Evolutionary conservation across 139 green algal genomes (phyloP), one percentile per base, ranked within the genome.

Genomic region (Microglena sp.): DNA sequence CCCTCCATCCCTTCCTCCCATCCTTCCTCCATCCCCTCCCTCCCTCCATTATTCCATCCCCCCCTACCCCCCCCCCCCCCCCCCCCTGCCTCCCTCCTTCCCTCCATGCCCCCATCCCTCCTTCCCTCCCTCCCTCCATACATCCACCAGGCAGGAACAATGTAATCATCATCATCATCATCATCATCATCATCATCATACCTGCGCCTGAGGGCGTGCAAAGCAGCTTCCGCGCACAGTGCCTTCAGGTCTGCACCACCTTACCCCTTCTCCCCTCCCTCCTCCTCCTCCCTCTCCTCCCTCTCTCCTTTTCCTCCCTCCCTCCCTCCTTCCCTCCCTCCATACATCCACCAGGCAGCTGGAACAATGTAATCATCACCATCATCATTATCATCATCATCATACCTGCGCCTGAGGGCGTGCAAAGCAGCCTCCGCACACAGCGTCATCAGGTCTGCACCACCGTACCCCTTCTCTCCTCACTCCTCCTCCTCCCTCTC

Each of bases 241-340:
- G 53, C 53, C 53, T 50, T 65, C 18, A 29, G 21, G 24, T 53
- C 59, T 24, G 33, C 8, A n/a, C 36, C 27, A 8, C 8, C 15
- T 3, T 27, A 43, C 45, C 1, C 18, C 45, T 33, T n/a, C 28
- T 27, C 64, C n/a, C 2, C 45, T 58, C 2, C 3, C 54, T 22
- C 54, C 21, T 28, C 63, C 4, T 55, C 43, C 63, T 8, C 21
- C 8, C 63, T 45, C 24, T 4, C 31, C 8, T 32, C 63, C 32
- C 8, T 30, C n/a, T 31, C 3, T 28, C 53, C 53, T 60, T 7
- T n/a, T 6, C 55, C 26, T 44, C 55, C 55, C 27, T 34, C 34
- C 59, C 15, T 34, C 30, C 59, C 33, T 66, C 29, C 59, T 30
- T 24, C n/a, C n/a, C n/a, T n/a, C n/a, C n/a, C n/a, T n/a, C n/a